These are phyloP conservation scores for Paradendryphiella salina DNA, from an alignment of 2,329 filamentous ascomycete genomes.

Conservation along the genomic window DNA sequence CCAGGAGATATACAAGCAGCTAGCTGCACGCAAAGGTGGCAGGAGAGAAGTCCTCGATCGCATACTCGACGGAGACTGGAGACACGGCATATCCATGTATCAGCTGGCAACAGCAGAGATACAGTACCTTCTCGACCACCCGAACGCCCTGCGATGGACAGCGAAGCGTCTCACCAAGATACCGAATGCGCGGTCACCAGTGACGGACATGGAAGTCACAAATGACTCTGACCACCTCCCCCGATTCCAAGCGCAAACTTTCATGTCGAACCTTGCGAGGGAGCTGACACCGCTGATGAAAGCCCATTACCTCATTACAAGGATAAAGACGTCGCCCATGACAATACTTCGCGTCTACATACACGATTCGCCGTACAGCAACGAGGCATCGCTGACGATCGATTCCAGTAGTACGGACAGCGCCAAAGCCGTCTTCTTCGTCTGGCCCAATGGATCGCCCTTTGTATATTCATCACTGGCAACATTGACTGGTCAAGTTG, in stretches of 20 bases:
- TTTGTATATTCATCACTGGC: constrained; percentile 68
- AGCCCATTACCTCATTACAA: constrained; percentile 78
- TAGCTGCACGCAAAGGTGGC: constrained; percentile 52
- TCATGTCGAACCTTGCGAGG: constrained; percentile 73
- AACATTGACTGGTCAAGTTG: constrained; percentile 42
- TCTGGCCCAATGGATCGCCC: constrained; percentile 79
- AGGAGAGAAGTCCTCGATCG: constrained; percentile 60
- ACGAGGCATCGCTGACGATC: constrained; percentile 47
- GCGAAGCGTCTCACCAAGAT: constrained; percentile 53
- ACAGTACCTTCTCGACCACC: constrained; percentile 58
- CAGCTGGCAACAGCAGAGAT: constrained; percentile 61
- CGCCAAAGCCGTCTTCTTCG: constrained; percentile 74
- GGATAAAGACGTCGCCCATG: constrained; percentile 69
- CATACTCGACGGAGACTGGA: constrained; percentile 61
- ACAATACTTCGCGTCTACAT: constrained; percentile 78
- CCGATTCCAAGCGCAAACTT: constrained; percentile 78
- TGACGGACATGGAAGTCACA: constrained; percentile 44
- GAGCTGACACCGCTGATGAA: constrained; percentile 79
- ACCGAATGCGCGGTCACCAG: constrained; percentile 31
- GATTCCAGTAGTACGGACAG: constrained; percentile 54
- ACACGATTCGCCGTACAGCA: constrained; percentile 77
- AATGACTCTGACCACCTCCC: constrained; percentile 56
- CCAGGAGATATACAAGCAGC: constrained; percentile 54
- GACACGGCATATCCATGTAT: constrained; percentile 58
- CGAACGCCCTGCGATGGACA: constrained; percentile 57